A percentile compares a stretch with the other conserved stretches of the same genome.
Conservation (phyloP, 495 filamentous ascomycete species). For the Podospora comata region DNA sequence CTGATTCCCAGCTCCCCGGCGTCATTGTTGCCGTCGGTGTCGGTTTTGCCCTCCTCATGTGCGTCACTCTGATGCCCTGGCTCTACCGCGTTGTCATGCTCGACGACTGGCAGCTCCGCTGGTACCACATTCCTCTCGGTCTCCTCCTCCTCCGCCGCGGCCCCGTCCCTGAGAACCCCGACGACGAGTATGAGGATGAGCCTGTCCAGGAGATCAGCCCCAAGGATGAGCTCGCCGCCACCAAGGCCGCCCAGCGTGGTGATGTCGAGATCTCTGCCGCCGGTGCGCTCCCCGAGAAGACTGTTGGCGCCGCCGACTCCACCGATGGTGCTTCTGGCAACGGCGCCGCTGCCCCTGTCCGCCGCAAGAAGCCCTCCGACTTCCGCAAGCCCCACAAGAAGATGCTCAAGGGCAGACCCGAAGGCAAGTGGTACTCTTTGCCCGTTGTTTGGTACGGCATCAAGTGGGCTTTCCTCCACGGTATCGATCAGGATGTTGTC, state of each 20-base stretch:
- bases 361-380: conserved; percentile 6
- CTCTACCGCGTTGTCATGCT: conserved; percentile 56
- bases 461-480: conserved; percentile 53
- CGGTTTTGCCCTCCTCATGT: conserved; percentile 49
- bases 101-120: conserved; percentile 54
- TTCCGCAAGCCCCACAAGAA: conserved; percentile 17
- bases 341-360: conserved; percentile 5
- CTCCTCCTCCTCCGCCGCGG: conserved; percentile 53
- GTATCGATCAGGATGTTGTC: conserved; percentile 60
- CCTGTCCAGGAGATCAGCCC: conserved; percentile 56
- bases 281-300: conserved; percentile 15
- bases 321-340: conserved; percentile 5
- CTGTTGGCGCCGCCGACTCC: conserved; percentile 16
- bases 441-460: conserved; percentile 43
- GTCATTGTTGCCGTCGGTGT: conserved; percentile 58
- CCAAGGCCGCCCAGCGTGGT: conserved; percentile 13
- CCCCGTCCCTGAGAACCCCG: conserved; percentile 48
- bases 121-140: conserved; percentile 57
- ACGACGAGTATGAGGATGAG: conserved; percentile 39
- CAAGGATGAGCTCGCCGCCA: conserved; percentile 45
- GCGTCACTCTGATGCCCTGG: conserved; percentile 62
- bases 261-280: conserved; percentile 20
- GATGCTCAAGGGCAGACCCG: conserved; percentile 36
- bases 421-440: conserved; percentile 37
- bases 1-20: conserved; percentile 45